Percentiles rank a stretch among this genome's conserved stretches.
Evolutionary conservation across 164 flowering plant species (phyloP).

Genomic region (Litsea cubeba): DNA sequence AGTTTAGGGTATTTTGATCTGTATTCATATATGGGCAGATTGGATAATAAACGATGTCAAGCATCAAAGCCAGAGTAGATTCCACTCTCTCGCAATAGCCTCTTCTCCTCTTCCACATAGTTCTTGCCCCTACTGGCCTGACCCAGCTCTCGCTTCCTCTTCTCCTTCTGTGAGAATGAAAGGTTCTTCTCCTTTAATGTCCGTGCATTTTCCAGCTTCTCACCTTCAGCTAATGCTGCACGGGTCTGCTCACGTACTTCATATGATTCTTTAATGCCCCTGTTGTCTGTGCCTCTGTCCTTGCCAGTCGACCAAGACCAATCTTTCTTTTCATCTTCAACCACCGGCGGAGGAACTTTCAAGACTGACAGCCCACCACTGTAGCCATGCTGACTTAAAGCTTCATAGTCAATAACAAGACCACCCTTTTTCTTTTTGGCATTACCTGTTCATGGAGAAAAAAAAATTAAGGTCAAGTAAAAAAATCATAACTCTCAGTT

Average conservation of each 20-base stretch:
- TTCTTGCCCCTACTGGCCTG: slow-evolving; percentile 91
- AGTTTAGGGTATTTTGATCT: no score
- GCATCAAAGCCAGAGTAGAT: slow-evolving; percentile 89
- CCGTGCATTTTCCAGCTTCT: slow-evolving; percentile 42
- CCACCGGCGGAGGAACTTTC: slow-evolving; percentile 64
- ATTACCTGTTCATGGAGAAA: slow-evolving; percentile 32
- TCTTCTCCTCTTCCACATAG: slow-evolving; percentile 95
- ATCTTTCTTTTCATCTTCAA: slow-evolving; percentile 38
- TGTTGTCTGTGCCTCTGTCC: slow-evolving; percentile 27
- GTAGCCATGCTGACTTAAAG: slow-evolving; percentile 69
- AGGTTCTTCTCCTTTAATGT: slow-evolving; percentile 52
- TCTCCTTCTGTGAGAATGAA: slow-evolving; percentile 82
- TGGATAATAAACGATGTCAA: slow-evolving; percentile 20
- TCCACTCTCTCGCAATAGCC: slow-evolving; percentile 76
- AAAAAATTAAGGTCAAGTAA: neutral
- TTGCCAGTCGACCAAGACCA: slow-evolving; percentile 94
- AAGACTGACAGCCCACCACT: slow-evolving; percentile 76
- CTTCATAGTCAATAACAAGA: slow-evolving; percentile 57
- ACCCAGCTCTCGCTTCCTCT: slow-evolving; percentile 90
- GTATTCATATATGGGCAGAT: no score
- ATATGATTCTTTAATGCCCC: slow-evolving; percentile 60
- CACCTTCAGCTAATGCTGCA: slow-evolving; percentile 54
- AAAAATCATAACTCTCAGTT: no score
- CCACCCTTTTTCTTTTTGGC: slow-evolving; percentile 39
- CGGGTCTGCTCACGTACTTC: slow-evolving; percentile 70